phyloP scores from a whole-genome alignment of 257 asterid genomes.

The Nicotiana sylvestris region DNA sequence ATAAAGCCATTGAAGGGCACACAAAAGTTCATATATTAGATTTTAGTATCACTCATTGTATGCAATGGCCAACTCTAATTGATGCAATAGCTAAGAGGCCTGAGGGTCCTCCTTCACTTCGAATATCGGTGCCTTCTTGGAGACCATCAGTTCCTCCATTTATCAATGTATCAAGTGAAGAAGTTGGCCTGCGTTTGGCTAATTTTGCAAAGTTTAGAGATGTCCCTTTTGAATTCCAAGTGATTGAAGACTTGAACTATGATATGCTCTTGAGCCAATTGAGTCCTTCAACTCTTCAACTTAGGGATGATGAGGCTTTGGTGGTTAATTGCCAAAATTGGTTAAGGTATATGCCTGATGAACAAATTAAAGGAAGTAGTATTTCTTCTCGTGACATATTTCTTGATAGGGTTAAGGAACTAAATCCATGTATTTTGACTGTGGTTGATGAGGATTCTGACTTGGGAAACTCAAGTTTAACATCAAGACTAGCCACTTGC shows the following conservation, averaged over 20 bases:
- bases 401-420: conserved; percentile 27
- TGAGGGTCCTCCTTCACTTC: conserved; percentile 40
- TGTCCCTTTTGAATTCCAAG: conserved; percentile 61
- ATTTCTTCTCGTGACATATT: conserved; percentile 40
- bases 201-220: conserved; percentile 58
- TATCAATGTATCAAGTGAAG: conserved; percentile 48
- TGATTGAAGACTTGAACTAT: conserved; percentile 30
- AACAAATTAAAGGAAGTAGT: conserved; percentile 5
- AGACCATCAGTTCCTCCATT: conserved; percentile 58
- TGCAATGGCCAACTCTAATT: conserved; percentile 84
- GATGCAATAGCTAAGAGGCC: conserved; percentile 47
- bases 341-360: conserved; percentile 54
- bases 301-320: conserved; percentile 48
- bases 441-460: conserved; percentile 71
- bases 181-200: conserved; percentile 49
- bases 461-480: conserved; percentile 30
- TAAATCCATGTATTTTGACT: conserved; percentile 44
- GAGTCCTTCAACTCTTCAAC: conserved; percentile 24
- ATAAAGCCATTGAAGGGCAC: conserved; percentile 36
- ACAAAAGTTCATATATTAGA: conserved; percentile 54
- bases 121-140: conserved; percentile 52
- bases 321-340: conserved; percentile 69
- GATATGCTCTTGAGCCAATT: conserved; percentile 34
- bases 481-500: conserved; percentile 49
- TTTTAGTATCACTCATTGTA: conserved; percentile 67